These are phyloP conservation scores for Lunasporangiospora selenospora DNA, from an alignment of 192 early-diverging fungal genomes.

Conservation along the genomic window DNA sequence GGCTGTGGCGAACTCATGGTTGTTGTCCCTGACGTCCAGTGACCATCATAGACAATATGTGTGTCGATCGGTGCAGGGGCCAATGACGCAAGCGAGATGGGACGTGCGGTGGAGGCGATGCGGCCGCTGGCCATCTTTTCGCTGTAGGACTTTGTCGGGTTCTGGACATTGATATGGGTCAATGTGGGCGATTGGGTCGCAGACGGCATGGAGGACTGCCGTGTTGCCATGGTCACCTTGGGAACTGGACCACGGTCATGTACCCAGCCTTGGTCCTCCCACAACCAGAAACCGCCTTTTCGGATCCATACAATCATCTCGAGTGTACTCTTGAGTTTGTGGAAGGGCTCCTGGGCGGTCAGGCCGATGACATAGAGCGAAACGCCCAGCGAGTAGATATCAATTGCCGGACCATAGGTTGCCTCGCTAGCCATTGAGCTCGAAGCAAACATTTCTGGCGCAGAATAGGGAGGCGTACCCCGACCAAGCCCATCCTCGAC, in stretches of 20 bases:
- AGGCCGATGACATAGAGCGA: conserved; percentile 64
- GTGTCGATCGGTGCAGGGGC: too few species aligned
- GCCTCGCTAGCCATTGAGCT: conserved; percentile 1
- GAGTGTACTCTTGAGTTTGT: conserved; percentile 59
- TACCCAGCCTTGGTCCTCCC: conserved; percentile 53
- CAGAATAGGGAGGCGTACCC: conserved; percentile 61
- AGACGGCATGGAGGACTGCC: too few species aligned
- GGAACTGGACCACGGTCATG: conserved; percentile 43
- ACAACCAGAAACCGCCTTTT: conserved; percentile 70
- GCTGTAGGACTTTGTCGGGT: too few species aligned
- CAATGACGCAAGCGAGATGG: too few species aligned
- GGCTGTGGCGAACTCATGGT: too few species aligned
- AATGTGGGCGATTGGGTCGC: too few species aligned
- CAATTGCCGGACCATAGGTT: conserved; percentile 27
- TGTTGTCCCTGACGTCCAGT: too few species aligned
- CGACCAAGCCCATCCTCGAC: conserved; percentile 27
- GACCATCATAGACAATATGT: too few species aligned
- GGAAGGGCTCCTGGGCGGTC: conserved; percentile 63
- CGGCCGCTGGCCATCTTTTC: too few species aligned
- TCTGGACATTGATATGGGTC: too few species aligned
- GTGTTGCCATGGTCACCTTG: conserved; percentile 13
- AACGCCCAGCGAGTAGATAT: conserved; percentile 64
- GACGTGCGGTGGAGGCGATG: too few species aligned
- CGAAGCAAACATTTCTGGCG: conserved; percentile 59
- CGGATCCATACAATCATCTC: conserved; percentile 67